phyloP scores from a whole-genome alignment of 345 rosid species.

The Durio zibethinus region DNA sequence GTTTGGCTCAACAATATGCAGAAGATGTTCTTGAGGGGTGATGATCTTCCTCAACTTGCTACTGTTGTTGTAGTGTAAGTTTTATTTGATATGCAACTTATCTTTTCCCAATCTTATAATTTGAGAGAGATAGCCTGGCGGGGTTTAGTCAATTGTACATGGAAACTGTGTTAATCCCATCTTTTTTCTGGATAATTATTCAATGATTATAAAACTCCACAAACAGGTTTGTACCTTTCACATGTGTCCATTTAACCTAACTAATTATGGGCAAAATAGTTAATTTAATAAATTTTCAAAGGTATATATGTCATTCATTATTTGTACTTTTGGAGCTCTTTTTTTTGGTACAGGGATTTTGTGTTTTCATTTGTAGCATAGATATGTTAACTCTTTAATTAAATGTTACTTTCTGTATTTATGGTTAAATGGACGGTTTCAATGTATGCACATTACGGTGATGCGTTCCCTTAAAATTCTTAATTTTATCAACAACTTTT shows the following conservation, averaged over 20 bases:
- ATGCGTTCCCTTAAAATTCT: neutral
- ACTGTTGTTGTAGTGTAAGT: conserved; percentile 20
- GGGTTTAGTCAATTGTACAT: neutral
- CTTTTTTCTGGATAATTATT: neutral
- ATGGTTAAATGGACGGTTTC: neutral
- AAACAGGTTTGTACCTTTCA: neutral
- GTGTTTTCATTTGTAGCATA: too few relatives aligned
- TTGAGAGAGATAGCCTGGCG: neutral
- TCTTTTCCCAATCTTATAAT: neutral
- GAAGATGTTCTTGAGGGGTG: conserved; percentile 48
- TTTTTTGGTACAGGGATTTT: too few relatives aligned
- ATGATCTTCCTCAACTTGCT: conserved; percentile 81
- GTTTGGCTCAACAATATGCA: conserved; percentile 71
- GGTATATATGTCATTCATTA: too few relatives aligned
- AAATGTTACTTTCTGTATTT: neutral
- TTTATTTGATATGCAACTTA: neutral
- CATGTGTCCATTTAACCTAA: neutral
- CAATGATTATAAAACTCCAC: neutral
- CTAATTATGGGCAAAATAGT: too few relatives aligned
- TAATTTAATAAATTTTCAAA: too few relatives aligned
- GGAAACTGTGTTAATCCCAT: neutral
- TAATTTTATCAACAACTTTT: neutral
- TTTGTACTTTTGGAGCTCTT: too few relatives aligned
- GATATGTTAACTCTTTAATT: neutral
- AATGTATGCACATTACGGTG: neutral